phyloP scores from a whole-genome alignment of 2,329 filamentous ascomycete species.

The Calonectria montana region DNA sequence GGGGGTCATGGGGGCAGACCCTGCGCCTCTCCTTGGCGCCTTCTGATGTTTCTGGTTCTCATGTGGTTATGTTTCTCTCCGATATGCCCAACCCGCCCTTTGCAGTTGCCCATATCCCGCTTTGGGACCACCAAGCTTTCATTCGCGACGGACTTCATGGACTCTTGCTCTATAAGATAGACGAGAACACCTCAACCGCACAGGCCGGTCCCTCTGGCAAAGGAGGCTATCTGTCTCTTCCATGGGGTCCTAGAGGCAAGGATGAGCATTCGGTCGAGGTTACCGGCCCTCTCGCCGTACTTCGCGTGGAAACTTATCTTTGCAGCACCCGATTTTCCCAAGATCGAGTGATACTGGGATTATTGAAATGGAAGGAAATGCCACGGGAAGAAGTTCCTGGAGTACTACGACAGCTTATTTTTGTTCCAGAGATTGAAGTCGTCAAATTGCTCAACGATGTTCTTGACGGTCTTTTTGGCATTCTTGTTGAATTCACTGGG shows the following conservation, averaged over 20 bases:
- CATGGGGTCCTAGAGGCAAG: constrained; percentile 78
- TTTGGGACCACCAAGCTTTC: constrained; percentile 94
- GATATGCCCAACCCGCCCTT: constrained; percentile 91
- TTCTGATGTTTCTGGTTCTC: constrained; percentile 82
- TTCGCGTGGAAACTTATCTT: constrained; percentile 85
- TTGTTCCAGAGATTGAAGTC: constrained; percentile 96
- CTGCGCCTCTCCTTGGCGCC: constrained; percentile 83
- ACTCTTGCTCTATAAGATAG: constrained; percentile 87
- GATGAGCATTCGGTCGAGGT: constrained; percentile 78
- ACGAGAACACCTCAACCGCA: constrained; percentile 84
- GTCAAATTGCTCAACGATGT: constrained; percentile 93
- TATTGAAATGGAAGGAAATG: constrained; percentile 88
- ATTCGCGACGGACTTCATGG: constrained; percentile 86
- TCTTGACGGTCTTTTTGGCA: constrained; percentile 90
- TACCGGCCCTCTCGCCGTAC: constrained; percentile 81
- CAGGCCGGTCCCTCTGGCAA: constrained; percentile 73
- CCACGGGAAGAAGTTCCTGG: constrained; percentile 77
- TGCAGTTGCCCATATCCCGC: constrained; percentile 89
- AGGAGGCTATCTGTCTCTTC: constrained; percentile 87
- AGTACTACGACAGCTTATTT: constrained; percentile 84
- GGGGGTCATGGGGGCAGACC: constrained; percentile 88
- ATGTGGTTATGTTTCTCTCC: constrained; percentile 90
- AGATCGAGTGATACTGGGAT: constrained; percentile 84
- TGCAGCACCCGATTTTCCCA: constrained; percentile 97
- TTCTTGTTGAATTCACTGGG: constrained; percentile 90